A percentile compares a stretch with the other conserved stretches of the same genome.
These are phyloP conservation scores for Leccinum aurantiacum DNA, from an alignment of 768 basidiomycete genomes.

Conservation along the genomic window DNA sequence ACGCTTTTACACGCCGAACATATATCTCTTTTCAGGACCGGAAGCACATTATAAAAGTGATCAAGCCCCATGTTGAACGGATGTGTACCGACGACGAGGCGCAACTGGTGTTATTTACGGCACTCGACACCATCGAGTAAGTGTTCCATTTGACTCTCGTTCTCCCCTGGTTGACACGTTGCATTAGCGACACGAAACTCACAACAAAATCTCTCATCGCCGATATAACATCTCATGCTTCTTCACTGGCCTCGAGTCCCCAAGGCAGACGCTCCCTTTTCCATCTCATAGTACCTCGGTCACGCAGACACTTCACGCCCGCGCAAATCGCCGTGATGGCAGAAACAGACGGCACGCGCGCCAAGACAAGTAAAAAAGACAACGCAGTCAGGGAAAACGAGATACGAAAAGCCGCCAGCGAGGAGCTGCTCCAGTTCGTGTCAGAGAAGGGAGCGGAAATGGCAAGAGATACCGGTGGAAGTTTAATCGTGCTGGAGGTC, in stretches of 20 bases:
- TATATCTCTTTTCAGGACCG: conserved; percentile 56
- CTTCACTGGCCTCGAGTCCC: conserved; percentile 55
- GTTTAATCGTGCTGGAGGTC: conserved; percentile 74
- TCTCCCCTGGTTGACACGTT: not conserved
- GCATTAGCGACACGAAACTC: conserved; percentile 82
- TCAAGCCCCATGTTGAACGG: conserved; percentile 87
- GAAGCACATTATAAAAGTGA: conserved; percentile 85
- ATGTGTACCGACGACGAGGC: conserved; percentile 91
- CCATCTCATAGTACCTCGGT: conserved; percentile 81
- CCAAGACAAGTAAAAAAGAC: conserved; percentile 85
- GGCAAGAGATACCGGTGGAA: conserved; percentile 75
- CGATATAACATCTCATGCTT: conserved; percentile 59
- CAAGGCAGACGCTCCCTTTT: conserved; percentile 83
- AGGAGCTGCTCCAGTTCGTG: conserved; percentile 73
- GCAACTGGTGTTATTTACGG: conserved; percentile 85
- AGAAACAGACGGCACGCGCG: conserved; percentile 67
- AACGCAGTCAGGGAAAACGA: conserved; percentile 61
- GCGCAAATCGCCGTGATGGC: conserved; percentile 69
- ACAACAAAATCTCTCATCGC: conserved; percentile 75
- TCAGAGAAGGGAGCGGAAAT: conserved; percentile 58
- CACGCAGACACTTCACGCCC: conserved; percentile 85
- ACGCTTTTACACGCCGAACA: not conserved
- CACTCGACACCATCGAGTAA: conserved; percentile 87
- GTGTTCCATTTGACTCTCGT: conserved; percentile 21
- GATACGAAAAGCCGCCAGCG: conserved; percentile 70